Conservation (phyloP, 305 asterid species). For the Solanum chacoense region DNA sequence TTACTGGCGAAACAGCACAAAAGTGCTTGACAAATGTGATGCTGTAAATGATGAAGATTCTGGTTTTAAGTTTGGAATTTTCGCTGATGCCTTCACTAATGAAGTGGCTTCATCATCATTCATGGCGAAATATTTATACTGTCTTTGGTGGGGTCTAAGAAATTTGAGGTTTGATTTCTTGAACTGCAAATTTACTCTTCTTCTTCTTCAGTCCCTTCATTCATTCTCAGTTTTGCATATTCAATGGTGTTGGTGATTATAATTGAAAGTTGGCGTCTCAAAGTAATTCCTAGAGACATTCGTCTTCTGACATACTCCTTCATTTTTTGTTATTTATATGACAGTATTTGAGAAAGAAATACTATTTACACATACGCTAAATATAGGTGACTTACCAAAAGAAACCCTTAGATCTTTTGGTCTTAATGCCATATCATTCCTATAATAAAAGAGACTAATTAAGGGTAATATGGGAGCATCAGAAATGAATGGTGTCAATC, state of each 20-base stretch:
- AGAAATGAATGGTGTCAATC: background rate
- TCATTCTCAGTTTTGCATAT: background rate
- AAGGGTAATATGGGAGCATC: background rate
- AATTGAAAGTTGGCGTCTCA: background rate
- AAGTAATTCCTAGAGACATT: background rate
- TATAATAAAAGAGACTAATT: background rate
- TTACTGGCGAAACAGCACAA: conserved; percentile 54
- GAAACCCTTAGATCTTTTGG: background rate
- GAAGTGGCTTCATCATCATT: conserved; percentile 61
- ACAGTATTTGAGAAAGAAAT: background rate
- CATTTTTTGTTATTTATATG: background rate
- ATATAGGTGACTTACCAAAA: background rate
- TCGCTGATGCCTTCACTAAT: conserved; percentile 82
- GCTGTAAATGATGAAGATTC: conserved; percentile 50
- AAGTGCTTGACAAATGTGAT: conserved; percentile 44
- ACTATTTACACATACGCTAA: background rate
- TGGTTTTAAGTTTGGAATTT: conserved; percentile 87
- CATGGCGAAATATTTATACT: conserved; percentile 62
- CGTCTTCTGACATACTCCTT: background rate
- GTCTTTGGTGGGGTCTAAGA: conserved; percentile 99
- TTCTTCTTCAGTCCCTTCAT: no score
- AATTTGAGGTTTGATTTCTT: conserved; percentile 62
- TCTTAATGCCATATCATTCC: background rate
- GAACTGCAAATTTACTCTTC: background rate
- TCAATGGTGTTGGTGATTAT: background rate